Conservation (phyloP, 2,329 filamentous ascomycete genomes). For the Aspergillus udagawae region DNA sequence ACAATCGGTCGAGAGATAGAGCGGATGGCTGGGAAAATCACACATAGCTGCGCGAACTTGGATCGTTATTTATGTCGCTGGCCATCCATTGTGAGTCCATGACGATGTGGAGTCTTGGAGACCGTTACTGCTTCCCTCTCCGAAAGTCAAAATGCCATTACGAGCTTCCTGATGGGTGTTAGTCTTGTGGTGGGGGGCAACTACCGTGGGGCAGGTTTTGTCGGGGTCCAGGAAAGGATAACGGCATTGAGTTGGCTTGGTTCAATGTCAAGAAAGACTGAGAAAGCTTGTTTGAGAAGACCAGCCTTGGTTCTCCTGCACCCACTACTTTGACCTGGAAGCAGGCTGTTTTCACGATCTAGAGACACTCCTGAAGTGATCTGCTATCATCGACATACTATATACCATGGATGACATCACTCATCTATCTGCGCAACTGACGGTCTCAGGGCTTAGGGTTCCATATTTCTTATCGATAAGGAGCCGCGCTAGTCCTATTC, state of each 20-base stretch:
- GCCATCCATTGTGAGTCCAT: neutral
- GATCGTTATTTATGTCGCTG: neutral
- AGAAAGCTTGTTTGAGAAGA: neutral
- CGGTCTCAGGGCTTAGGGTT: constrained; percentile 8
- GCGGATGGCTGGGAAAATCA: neutral
- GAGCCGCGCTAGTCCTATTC: constrained; percentile 6
- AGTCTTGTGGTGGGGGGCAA: neutral
- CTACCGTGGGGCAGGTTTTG: neutral
- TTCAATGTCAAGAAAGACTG: neutral
- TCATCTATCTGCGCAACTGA: neutral
- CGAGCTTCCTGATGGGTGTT: neutral
- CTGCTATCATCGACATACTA: neutral
- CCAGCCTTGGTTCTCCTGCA: neutral
- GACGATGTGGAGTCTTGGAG: neutral
- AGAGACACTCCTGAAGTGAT: too few species aligned
- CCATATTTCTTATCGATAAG: constrained; percentile 23
- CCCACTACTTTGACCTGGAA: neutral
- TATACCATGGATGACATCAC: neutral
- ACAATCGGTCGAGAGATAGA: neutral
- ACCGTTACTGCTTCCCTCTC: neutral
- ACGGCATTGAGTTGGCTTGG: neutral
- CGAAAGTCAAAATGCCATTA: neutral
- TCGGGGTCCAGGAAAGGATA: neutral
- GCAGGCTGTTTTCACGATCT: too few species aligned
- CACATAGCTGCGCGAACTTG: neutral